Evolutionary conservation across 2,329 filamentous ascomycete genomes (phyloP), one percentile per base, ranked within the genome.

Genomic region (Phialocephala sp.): DNA sequence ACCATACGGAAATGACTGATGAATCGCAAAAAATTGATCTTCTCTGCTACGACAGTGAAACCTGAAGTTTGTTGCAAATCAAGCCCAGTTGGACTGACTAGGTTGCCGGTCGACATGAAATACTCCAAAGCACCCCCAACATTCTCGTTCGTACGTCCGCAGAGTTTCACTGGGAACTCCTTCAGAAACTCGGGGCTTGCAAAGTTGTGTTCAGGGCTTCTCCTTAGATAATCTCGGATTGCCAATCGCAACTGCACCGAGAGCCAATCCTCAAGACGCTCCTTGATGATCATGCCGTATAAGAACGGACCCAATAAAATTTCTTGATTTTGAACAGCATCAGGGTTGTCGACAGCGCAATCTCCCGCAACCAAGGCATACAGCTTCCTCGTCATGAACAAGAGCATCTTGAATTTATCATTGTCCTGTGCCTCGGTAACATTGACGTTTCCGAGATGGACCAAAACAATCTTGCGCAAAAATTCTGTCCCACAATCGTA

Each of bases 1-100:
- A 99, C 93, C 93, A 97, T 97, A 72, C 95, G 91, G 85, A 99
- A 99, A 79, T 99, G 95, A 79, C 92, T 95, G 81, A 99, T 97
- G 81, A 98, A 99, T 74, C 95, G 92, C 75, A 97, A 88, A 78
- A 98, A 99, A 81, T 99, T 99, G 77, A 99, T 94, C 84, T 98
- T 98, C 78, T 99, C 95, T 2, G 95, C 95, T 60, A 98, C 94
- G 59, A 99, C 93, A 0, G 93, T 97, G 79, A 97, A 99, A 68
- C 95, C 95, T 14, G 94, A 95, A 0, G 91, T 90, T 79, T 99
- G 95, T 76, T 98, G 95, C 74, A 97, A 79, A 84, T 99, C 95
- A 47, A 99, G 84, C 70, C 95, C 95, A 36, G 92, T 97, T 15
- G 92, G 89, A 82, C 92, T 97, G 75, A 93, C 88, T 55, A 99